Evolutionary conservation across 2,329 filamentous ascomycete species (phyloP).

Genomic region (Alternaria infectoria): DNA sequence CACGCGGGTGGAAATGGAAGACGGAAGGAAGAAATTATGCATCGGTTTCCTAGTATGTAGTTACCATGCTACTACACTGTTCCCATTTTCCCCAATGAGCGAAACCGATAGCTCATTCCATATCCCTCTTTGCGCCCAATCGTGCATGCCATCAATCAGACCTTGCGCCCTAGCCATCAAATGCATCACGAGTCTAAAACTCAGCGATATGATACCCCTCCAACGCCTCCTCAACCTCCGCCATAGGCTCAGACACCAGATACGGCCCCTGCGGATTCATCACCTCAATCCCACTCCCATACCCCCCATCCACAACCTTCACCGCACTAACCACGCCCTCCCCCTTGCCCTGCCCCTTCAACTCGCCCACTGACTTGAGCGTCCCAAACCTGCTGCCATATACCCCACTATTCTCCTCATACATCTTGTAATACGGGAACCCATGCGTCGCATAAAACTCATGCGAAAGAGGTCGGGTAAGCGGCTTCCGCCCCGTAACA

Average conservation of each 20-base stretch:
- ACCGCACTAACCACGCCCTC: neutral
- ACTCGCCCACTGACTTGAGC: conserved; percentile 35
- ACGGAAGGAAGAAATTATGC: neutral
- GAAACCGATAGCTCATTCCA: neutral
- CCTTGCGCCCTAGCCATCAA: neutral
- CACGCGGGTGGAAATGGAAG: neutral
- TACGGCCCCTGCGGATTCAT: conserved; percentile 24
- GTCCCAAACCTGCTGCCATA: conserved; percentile 32
- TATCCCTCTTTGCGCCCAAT: neutral
- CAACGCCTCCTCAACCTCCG: conserved; percentile 22
- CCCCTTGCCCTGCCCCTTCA: conserved; percentile 11
- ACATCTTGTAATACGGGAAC: conserved; percentile 48
- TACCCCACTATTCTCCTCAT: conserved; percentile 37
- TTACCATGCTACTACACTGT: neutral
- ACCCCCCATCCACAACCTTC: neutral
- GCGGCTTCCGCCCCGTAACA: conserved; percentile 47
- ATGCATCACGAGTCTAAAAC: neutral
- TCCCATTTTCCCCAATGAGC: neutral
- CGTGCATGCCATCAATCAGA: neutral
- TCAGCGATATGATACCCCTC: neutral
- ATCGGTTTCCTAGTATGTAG: neutral
- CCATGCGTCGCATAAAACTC: conserved; percentile 42
- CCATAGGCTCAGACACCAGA: conserved; percentile 21
- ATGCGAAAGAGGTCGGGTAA: conserved; percentile 45
- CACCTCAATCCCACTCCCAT: neutral